phyloP scores from a whole-genome alignment of 306 rosid species.

The Cicer judaicum region DNA sequence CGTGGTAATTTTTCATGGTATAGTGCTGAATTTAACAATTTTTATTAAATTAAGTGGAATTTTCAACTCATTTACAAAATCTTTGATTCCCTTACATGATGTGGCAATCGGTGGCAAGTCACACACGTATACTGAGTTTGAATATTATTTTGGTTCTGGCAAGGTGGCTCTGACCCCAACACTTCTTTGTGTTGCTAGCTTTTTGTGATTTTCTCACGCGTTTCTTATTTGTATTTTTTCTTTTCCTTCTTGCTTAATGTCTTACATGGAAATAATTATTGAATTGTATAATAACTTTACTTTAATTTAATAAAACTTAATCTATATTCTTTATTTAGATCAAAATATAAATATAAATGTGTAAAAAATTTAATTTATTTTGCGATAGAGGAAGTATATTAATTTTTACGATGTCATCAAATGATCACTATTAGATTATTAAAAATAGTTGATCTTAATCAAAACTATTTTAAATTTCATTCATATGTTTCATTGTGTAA shows the following conservation, averaged over 20 bases:
- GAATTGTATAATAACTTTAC: background rate
- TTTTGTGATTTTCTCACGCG: constrained; percentile 27
- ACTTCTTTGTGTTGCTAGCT: background rate
- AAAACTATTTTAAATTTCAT: too few species aligned
- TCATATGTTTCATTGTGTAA: too few species aligned
- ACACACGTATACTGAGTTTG: background rate
- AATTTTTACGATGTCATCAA: too few species aligned
- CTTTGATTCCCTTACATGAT: constrained; percentile 21
- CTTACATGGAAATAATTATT: background rate
- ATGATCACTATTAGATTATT: too few species aligned
- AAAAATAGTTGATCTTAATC: too few species aligned
- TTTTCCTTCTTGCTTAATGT: background rate
- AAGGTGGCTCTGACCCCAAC: constrained; percentile 45
- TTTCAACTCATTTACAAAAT: background rate
- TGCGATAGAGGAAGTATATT: too few species aligned
- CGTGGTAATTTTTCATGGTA: too few species aligned
- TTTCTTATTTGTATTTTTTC: background rate
- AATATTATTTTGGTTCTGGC: constrained; percentile 9
- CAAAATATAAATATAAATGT: too few species aligned
- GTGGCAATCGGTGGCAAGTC: background rate
- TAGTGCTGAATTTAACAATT: too few species aligned
- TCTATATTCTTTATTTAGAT: too few species aligned
- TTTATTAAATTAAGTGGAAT: background rate
- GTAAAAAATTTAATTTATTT: too few species aligned
- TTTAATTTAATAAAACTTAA: too few species aligned